Evolutionary conservation across 2,329 filamentous ascomycete species (phyloP), one percentile per base, ranked within the genome.

Genomic region (Chalaropsis thielavioides): DNA sequence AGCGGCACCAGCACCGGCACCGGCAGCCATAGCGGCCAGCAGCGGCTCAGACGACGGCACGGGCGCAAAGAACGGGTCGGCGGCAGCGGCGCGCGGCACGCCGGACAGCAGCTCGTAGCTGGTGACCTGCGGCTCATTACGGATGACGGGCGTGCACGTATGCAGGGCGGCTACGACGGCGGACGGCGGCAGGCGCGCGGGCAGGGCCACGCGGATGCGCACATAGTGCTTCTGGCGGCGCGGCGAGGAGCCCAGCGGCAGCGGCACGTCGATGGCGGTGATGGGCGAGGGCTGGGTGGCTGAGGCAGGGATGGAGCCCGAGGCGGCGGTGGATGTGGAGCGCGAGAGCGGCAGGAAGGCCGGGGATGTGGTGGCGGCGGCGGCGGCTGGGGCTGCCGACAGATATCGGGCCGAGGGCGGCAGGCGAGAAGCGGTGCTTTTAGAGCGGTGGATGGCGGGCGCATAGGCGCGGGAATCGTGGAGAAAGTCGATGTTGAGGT

Each of bases 191-290:
- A 78, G 69, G 49, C 69, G 70, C 40, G 73, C 69, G 19, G 78
- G 78, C n/a, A 80, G 72, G 13, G 78, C 75, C 62, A 76, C 71
- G 61, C 75, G 71, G 44, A 78, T 74, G 64, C 72, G 72, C 67
- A 79, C 71, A 27, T 71, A 61, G 51, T 66, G 51, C 17, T 56
- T 58, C 24, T 58, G 19, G 51, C 51, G 38, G 54, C 51, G 61
- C 70, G 17, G 68, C 67, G 66, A 66, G 68, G 54, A 64, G 38
- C 63, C 56, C 17, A 49, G 63, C 24, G 51, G 61, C 51, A 51
- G n/a, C 72, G 70, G 67, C 65, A 67, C 43, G 51, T 62, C 64
- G 27, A 44, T 17, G 24, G 40, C 27, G 35, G 66, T 54, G 41
- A 60, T 41, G 17, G 38, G 24, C 31, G 62, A 69, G 41, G 68